Percentiles rank a stretch among this genome's conserved stretches.
These are phyloP conservation scores for Triticum urartu DNA, from an alignment of 176 grass and related monocot genomes.

Conservation along the genomic window DNA sequence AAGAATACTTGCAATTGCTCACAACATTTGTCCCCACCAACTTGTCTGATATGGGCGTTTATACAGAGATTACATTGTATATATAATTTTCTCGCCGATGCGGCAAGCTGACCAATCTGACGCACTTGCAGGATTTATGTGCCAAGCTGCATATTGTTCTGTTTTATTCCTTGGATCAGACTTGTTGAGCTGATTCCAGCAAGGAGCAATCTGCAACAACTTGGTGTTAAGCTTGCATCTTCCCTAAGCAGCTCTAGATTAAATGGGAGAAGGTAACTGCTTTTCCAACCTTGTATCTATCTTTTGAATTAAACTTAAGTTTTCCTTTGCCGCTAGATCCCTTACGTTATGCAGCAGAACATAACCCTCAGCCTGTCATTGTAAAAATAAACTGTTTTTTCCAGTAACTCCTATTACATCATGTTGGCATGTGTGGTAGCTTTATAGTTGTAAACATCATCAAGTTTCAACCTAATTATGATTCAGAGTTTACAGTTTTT, in stretches of 20 bases:
- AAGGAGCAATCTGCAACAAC: background rate
- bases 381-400: background rate
- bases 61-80: background rate
- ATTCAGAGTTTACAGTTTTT: background rate
- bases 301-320: background rate
- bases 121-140: constrained; percentile 21
- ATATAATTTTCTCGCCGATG: background rate
- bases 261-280: constrained; percentile 52
- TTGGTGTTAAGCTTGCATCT: background rate
- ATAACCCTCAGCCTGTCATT: background rate
- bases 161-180: background rate
- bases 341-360: background rate
- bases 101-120: background rate
- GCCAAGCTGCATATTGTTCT: background rate
- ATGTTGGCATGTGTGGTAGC: no score
- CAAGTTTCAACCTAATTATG: background rate
- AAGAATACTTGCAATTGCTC: background rate
- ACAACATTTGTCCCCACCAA: background rate
- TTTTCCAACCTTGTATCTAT: background rate
- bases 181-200: background rate
- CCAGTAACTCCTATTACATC: no score
- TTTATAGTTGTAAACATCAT: background rate
- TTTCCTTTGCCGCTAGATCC: background rate
- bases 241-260: constrained; percentile 5
- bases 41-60: background rate